These are phyloP conservation scores for Lepraria neglecta DNA, from an alignment of 495 filamentous ascomycete genomes.

Conservation along the genomic window DNA sequence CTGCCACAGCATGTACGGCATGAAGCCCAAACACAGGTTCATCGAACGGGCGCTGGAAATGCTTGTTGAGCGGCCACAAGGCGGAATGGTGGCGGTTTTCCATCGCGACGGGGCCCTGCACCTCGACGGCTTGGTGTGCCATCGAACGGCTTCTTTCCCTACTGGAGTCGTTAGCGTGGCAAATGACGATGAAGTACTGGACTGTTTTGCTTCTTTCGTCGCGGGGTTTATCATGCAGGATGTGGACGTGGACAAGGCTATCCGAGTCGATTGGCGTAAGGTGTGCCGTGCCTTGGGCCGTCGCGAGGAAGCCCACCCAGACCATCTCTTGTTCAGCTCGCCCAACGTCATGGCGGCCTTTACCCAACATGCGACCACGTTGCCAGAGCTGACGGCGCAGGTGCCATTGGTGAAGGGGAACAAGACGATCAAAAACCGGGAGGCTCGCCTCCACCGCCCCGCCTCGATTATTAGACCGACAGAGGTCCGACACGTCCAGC, in stretches of 20 bases:
- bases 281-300: constrained; percentile 47
- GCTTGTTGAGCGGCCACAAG: constrained; percentile 43
- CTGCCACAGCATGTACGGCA: constrained; percentile 60
- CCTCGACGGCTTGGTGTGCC: constrained; percentile 46
- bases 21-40: constrained; percentile 45
- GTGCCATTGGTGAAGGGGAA: constrained; percentile 40
- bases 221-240: constrained; percentile 44
- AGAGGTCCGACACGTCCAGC: constrained; percentile 46
- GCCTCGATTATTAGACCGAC: constrained; percentile 45
- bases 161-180: constrained; percentile 42
- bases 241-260: constrained; percentile 32
- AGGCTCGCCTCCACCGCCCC: constrained; percentile 44
- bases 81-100: constrained; percentile 49
- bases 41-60: constrained; percentile 47
- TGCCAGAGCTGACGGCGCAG: constrained; percentile 44
- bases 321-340: constrained; percentile 47
- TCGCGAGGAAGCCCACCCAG: constrained; percentile 36
- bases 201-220: constrained; percentile 49
- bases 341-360: constrained; percentile 50
- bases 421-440: constrained; percentile 46
- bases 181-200: constrained; percentile 45
- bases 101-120: constrained; percentile 45
- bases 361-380: constrained; percentile 41
- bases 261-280: constrained; percentile 44
- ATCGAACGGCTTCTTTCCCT: constrained; percentile 48